Evolutionary conservation across 2,329 filamentous ascomycete genomes (phyloP).

Genomic region (Diaporthe helianthi): DNA sequence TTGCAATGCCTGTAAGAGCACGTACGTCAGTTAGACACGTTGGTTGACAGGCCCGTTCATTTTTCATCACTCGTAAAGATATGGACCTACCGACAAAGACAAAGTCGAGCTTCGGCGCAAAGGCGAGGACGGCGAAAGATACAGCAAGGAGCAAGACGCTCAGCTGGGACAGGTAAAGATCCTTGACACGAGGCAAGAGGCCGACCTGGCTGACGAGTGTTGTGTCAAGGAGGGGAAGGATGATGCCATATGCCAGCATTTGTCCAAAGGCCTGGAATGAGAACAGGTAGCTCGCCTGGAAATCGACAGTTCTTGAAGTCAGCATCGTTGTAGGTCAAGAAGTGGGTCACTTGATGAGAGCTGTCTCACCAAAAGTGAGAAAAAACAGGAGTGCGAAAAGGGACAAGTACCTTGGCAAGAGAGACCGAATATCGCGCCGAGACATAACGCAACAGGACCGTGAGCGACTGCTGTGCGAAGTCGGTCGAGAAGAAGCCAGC

Average conservation of each 20-base stretch:
- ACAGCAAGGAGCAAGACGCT: background rate
- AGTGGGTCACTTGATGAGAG: too few relatives aligned
- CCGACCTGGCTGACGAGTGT: background rate
- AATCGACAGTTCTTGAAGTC: background rate
- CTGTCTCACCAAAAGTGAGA: too few relatives aligned
- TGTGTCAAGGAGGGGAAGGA: constrained; percentile 3
- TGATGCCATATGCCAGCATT: background rate
- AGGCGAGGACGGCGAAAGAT: background rate
- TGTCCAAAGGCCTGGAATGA: constrained; percentile 8
- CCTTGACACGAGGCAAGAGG: background rate
- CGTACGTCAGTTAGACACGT: background rate
- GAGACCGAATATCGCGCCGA: background rate
- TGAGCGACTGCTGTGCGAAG: background rate
- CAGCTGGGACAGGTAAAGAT: background rate
- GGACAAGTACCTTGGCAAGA: background rate
- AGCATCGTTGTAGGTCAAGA: background rate
- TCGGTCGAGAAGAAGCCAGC: background rate
- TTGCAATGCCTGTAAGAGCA: background rate
- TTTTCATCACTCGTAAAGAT: background rate
- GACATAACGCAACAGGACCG: background rate
- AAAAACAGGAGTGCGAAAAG: too few relatives aligned
- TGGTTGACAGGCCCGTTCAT: background rate
- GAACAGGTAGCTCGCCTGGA: constrained; percentile 1
- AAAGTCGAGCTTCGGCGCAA: background rate
- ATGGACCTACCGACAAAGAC: background rate